Evolutionary conservation across 2,329 filamentous ascomycete genomes (phyloP), one percentile per base, ranked within the genome.

Genomic region (Purpureocillium takamizusanense): DNA sequence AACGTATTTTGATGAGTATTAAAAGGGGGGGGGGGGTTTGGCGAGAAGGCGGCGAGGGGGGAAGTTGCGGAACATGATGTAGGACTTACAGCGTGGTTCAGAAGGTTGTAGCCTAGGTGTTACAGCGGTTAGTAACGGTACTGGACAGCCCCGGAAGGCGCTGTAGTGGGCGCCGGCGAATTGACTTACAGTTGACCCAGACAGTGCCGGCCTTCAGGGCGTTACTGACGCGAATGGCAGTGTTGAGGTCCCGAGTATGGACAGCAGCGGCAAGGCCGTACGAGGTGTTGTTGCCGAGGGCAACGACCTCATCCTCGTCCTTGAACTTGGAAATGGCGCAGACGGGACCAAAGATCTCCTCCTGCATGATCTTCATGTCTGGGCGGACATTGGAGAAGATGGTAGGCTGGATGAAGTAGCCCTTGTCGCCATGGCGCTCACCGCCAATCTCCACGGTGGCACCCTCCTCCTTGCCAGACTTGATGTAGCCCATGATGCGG

Each of bases 281-380:
- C 48, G 65, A 77, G 55, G 77, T 81, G 65, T 78, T 70, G 72
- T 94, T 92, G 49, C 76, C 84, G 38, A 84, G 65, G 49, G 72
- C 66, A 63, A 94, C 79, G 46, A 78, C 85, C 40, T 94, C 87
- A 30, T 81, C 83, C 67, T 86, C 81, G 50, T 74, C 78, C 70
- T 81, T 83, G 75, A 94, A 94, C 70, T 90, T 94, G 68, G 82
- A 74, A 51, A 94, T 81, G 53, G 83, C 75, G 68, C 80, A 85
- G 47, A 94, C 87, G 42, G 87, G 87, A 47, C 87, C 87, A 60
- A 94, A 94, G 60, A 94, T 92, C 69, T 94, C 87, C 68, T 94
- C 86, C 63, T 86, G 77, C 68, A 88, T 81, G 56, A 94, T 92
- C 76, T 86, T 89, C 85, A 92, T 94, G 62, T 90, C 77, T 49